Conservation (phyloP, 495 filamentous ascomycete genomes). For the Neurospora sp. region DNA sequence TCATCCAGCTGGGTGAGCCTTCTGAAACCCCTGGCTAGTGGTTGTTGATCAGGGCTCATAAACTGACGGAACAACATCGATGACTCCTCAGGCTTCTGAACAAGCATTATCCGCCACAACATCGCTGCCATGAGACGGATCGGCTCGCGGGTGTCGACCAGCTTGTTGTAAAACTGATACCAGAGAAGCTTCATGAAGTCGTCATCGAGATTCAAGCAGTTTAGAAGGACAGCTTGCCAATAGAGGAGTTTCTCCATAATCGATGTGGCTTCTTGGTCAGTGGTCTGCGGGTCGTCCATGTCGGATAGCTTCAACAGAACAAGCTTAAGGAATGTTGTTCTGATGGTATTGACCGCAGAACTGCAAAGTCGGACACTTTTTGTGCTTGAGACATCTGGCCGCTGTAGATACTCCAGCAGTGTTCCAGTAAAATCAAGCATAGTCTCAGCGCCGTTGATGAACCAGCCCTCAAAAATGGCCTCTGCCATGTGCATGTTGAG, state of each 20-base stretch:
- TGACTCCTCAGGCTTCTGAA: constrained; percentile 86
- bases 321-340: constrained; percentile 62
- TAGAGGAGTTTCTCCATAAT: constrained; percentile 81
- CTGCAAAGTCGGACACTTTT: constrained; percentile 87
- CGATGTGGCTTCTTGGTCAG: constrained; percentile 46
- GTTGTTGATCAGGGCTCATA: constrained; percentile 54
- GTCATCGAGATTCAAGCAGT: constrained; percentile 60
- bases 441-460: constrained; percentile 71
- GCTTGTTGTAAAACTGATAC: constrained; percentile 78
- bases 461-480: constrained; percentile 92
- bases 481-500: constrained; percentile 73
- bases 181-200: constrained; percentile 73
- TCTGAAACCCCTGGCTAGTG: constrained; percentile 68
- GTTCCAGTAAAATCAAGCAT: constrained; percentile 81
- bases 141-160: constrained; percentile 51
- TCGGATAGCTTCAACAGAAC: constrained; percentile 75
- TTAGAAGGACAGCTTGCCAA: constrained; percentile 89
- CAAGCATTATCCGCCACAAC: constrained; percentile 80
- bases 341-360: constrained; percentile 63
- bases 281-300: constrained; percentile 51
- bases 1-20: constrained; percentile 82
- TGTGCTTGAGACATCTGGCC: constrained; percentile 64
- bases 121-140: constrained; percentile 72
- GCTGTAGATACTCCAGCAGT: constrained; percentile 78
- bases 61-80: constrained; percentile 59